A percentile compares a stretch with the other conserved stretches of the same genome.
phyloP scores from a whole-genome alignment of 2,329 filamentous ascomycete species.

The Phyllosticta paracitricarpa region DNA sequence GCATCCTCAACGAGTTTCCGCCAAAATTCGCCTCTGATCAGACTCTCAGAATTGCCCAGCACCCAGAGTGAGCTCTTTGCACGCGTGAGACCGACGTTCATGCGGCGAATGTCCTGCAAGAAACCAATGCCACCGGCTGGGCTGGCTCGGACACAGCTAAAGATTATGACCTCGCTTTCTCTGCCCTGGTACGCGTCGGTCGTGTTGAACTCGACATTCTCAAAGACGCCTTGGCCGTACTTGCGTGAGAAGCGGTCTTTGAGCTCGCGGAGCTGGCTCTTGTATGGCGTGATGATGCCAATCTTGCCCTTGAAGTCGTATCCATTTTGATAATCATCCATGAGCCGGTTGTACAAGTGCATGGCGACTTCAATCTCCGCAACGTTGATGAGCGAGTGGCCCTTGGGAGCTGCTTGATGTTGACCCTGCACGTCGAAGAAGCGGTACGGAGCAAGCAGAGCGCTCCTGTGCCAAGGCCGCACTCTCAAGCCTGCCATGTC shows the following conservation, averaged over 20 bases:
- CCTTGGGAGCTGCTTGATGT: conserved; percentile 69
- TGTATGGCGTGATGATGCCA: conserved; percentile 96
- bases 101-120: conserved; percentile 93
- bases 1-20: conserved; percentile 76
- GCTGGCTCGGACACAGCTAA: conserved; percentile 92
- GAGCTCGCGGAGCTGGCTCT: conserved; percentile 77
- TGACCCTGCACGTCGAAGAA: conserved; percentile 95
- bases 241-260: conserved; percentile 60
- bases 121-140: conserved; percentile 95
- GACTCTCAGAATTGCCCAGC: conserved; percentile 78
- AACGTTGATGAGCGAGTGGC: conserved; percentile 82
- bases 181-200: conserved; percentile 96
- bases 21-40: conserved; percentile 88
- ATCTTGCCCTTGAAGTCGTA: conserved; percentile 73
- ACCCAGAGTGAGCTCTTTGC: conserved; percentile 97
- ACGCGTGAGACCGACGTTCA: conserved; percentile 97
- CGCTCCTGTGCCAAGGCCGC: conserved; percentile 76
- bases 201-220: conserved; percentile 91
- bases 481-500: conserved; percentile 68
- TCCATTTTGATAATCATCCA: conserved; percentile 52
- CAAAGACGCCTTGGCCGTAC: conserved; percentile 66
- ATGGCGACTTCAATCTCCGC: conserved; percentile 81
- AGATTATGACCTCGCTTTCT: conserved; percentile 96
- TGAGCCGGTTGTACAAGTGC: conserved; percentile 71
- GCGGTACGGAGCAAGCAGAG: conserved; percentile 78